A percentile compares a stretch with the other conserved stretches of the same genome.
Evolutionary conservation across 495 filamentous ascomycete genomes (phyloP).

Genomic region (Lasiosphaeria ovina): DNA sequence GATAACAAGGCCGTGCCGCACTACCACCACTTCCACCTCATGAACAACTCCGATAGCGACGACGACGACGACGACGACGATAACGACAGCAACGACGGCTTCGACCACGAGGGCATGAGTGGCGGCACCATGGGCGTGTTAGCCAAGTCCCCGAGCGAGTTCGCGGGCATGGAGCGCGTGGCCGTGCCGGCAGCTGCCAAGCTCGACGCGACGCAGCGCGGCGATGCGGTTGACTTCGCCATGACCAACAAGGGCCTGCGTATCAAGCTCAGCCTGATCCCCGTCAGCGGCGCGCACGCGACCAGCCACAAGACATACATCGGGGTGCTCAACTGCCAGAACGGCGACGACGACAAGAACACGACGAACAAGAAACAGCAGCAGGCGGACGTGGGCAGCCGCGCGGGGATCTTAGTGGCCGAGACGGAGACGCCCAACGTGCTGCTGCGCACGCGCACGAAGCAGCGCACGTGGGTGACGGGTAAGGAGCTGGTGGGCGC

Average conservation of each 20-base stretch:
- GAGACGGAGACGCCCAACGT: constrained; percentile 19
- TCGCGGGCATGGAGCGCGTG: constrained; percentile 17
- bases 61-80: constrained; percentile 5
- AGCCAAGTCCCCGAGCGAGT: constrained; percentile 20
- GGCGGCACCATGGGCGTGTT: constrained; percentile 12
- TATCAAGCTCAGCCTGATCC: constrained; percentile 18
- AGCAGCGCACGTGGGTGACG: constrained; percentile 14
- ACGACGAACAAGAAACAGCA: too few species aligned
- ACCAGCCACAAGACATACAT: constrained; percentile 15
- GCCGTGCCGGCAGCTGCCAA: constrained; percentile 4
- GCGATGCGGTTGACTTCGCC: constrained; percentile 12
- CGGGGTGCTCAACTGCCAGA: constrained; percentile 21
- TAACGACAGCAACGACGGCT: neutral
- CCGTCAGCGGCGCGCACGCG: constrained; percentile 2
- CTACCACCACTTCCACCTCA: neutral
- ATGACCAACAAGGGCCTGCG: constrained; percentile 30
- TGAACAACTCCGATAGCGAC: too few species aligned
- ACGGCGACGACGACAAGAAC: neutral
- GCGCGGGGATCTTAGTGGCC: constrained; percentile 22
- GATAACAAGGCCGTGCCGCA: neutral
- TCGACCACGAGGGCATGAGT: constrained; percentile 19
- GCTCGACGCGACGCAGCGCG: neutral
- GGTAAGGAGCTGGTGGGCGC: constrained; percentile 10
- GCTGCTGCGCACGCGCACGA: constrained; percentile 21
- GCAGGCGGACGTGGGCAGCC: constrained; percentile 13